Conservation (phyloP, 352 stramenopile species). For the Thraustochytrium striatum region DNA sequence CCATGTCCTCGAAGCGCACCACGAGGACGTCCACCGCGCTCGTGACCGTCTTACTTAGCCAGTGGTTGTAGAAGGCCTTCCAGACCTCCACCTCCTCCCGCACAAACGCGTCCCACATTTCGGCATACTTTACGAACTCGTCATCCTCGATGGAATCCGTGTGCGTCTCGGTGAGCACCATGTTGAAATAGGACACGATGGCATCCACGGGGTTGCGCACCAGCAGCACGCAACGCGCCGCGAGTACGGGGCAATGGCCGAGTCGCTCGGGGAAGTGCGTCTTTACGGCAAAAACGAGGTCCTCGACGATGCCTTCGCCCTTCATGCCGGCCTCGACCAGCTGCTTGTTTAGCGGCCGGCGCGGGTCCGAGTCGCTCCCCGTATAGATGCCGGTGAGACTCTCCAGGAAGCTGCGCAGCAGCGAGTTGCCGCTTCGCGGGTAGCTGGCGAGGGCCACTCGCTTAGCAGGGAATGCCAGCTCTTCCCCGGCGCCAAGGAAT, state of each 20-base stretch:
- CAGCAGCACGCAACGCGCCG: constrained; percentile 63
- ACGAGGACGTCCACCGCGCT: constrained; percentile 81
- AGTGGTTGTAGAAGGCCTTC: constrained; percentile 73
- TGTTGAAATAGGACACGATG: constrained; percentile 99
- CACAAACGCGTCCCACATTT: constrained; percentile 79
- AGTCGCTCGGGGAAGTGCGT: constrained; percentile 94
- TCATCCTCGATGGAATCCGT: constrained; percentile 73
- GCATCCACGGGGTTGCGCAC: constrained; percentile 94
- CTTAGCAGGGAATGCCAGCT: not conserved
- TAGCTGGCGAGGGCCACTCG: constrained; percentile 82
- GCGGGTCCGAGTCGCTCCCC: constrained; percentile 89
- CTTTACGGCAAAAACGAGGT: constrained; percentile 93
- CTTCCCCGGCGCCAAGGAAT: not conserved
- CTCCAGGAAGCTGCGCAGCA: constrained; percentile 91
- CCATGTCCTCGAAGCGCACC: constrained; percentile 82
- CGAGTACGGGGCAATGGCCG: constrained; percentile 64
- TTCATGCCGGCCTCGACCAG: constrained; percentile 61
- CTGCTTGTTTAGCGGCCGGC: constrained; percentile 76
- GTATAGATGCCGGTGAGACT: constrained; percentile 88
- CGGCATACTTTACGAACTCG: constrained; percentile 75
- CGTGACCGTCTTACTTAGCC: constrained; percentile 65
- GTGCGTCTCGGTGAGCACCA: constrained; percentile 88
- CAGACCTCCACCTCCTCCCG: constrained; percentile 73
- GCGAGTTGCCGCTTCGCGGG: constrained; percentile 91
- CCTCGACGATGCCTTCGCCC: constrained; percentile 84